Conservation (phyloP, 768 basidiomycete genomes). For the Brasilioporus rufonigricans region DNA sequence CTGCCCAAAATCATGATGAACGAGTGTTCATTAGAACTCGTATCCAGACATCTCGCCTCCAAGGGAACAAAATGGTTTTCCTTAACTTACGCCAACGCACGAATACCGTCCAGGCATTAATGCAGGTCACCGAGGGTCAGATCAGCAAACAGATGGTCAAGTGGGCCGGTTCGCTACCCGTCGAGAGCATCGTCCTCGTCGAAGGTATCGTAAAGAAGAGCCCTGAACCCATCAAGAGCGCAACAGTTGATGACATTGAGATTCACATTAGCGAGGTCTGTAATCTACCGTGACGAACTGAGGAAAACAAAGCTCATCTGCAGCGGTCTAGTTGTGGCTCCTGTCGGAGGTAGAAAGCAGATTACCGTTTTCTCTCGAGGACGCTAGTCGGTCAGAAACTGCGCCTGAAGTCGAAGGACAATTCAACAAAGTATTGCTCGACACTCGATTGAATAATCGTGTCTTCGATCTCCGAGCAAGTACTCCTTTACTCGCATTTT, state of each 20-base stretch:
- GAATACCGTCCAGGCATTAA: constrained; percentile 82
- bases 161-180: constrained; percentile 74
- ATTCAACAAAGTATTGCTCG: constrained; percentile 80
- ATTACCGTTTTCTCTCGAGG: constrained; percentile 90
- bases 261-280: constrained; percentile 78
- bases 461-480: constrained; percentile 89
- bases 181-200: constrained; percentile 90
- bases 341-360: constrained; percentile 75
- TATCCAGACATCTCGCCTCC: constrained; percentile 86
- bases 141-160: constrained; percentile 98
- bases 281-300: neutral
- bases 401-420: constrained; percentile 62
- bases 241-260: constrained; percentile 84
- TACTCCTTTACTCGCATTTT: constrained; percentile 6
- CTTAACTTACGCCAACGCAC: constrained; percentile 86
- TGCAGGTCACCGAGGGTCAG: constrained; percentile 65
- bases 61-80: constrained; percentile 96
- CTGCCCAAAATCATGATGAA: constrained; percentile 61
- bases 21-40: constrained; percentile 84
- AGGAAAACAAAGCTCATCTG: neutral
- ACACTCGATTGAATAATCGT: constrained; percentile 93
- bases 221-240: constrained; percentile 87
- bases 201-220: constrained; percentile 80
- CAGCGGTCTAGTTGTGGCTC: constrained; percentile 62
- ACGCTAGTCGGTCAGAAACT: constrained; percentile 81